These are phyloP conservation scores for Chaetomium globosum DNA, from an alignment of 2,329 filamentous ascomycete species.

Conservation along the genomic window DNA sequence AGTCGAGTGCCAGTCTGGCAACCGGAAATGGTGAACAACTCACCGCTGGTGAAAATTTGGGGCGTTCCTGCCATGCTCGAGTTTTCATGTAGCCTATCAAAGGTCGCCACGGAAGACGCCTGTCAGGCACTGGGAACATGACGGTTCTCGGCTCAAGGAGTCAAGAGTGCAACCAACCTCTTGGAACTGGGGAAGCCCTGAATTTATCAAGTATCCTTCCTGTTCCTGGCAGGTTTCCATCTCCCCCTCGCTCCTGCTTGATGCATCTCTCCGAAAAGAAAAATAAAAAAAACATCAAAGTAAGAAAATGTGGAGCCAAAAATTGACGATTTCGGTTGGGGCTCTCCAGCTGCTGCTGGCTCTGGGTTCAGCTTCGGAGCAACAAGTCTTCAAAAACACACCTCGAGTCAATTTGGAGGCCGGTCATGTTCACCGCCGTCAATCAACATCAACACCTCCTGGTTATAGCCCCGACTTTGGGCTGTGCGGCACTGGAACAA, in stretches of 20 bases:
- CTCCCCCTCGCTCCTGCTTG: background rate
- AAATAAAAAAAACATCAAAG: background rate
- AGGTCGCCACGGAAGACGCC: conserved; percentile 30
- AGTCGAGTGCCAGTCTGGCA: conserved; percentile 10
- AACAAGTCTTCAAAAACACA: conserved; percentile 28
- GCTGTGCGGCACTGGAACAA: conserved; percentile 34
- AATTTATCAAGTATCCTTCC: conserved; percentile 19
- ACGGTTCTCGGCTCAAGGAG: conserved; percentile 14
- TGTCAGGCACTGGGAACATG: conserved; percentile 10
- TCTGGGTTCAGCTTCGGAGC: conserved; percentile 21
- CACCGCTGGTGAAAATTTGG: conserved; percentile 29
- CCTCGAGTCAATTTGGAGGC: conserved; percentile 12
- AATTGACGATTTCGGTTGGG: conserved; percentile 13
- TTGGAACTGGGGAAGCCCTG: background rate
- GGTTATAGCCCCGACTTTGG: conserved; percentile 37
- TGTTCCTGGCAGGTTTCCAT: conserved; percentile 22
- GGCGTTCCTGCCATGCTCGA: conserved; percentile 12
- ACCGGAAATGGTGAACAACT: conserved; percentile 18
- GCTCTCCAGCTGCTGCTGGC: conserved; percentile 19
- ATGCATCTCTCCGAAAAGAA: background rate
- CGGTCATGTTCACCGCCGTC: conserved; percentile 27
- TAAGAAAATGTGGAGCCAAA: conserved; percentile 22
- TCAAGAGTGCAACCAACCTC: background rate
- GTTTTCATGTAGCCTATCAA: conserved; percentile 33
- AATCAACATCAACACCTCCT: conserved; percentile 29